Evolutionary conservation across 2,329 filamentous ascomycete species (phyloP), one percentile per base, ranked within the genome.

Genomic region (Colletotrichum magnum): DNA sequence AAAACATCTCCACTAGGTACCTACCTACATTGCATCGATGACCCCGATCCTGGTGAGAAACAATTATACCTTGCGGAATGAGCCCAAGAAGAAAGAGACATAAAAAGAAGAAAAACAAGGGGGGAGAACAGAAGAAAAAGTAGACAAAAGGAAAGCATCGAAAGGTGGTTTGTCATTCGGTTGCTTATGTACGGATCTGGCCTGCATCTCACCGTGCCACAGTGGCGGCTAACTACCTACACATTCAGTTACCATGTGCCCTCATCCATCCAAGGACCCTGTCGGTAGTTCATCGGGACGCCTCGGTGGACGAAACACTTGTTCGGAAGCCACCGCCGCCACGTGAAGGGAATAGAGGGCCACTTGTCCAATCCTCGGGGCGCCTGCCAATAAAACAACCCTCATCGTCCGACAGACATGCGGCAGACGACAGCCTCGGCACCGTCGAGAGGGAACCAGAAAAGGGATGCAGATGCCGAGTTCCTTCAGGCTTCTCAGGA

Each of bases 221-320:
- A 10, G 32, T 16, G 45, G 45, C 18, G 45, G 45, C 18, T 16
- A 24, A 24, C 21, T 24, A 24, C 21, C 21, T 24, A 24, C 21
- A 24, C 21, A 24, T 24, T 24, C 21, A 24, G 21, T 24, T 24
- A 16, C 45, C 45, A 18, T 47, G 16, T 47, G 45, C 18, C 45
- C 45, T 47, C 18, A n/a, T 18, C 4, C 45, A 47, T 12, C 4
- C 45, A 47, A 5, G 16, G 13, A 16, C 16, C 45, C 15, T n/a
- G 18, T 47, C 45, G 18, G 16, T 47, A n/a, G 16, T 18, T n/a
- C 16, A 16, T 47, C 16, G 45, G 45, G 16, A 47, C 43, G 43
- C 43, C 43, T 36, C 43, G 56, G 26, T 45, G 28, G 56, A 36
- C 66, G 62, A 66, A 57, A 69, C 57, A 51, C 57, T 60, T 53